Evolutionary conservation across 768 basidiomycete genomes (phyloP).

Genomic region (Macrolepiota albuminosa): DNA sequence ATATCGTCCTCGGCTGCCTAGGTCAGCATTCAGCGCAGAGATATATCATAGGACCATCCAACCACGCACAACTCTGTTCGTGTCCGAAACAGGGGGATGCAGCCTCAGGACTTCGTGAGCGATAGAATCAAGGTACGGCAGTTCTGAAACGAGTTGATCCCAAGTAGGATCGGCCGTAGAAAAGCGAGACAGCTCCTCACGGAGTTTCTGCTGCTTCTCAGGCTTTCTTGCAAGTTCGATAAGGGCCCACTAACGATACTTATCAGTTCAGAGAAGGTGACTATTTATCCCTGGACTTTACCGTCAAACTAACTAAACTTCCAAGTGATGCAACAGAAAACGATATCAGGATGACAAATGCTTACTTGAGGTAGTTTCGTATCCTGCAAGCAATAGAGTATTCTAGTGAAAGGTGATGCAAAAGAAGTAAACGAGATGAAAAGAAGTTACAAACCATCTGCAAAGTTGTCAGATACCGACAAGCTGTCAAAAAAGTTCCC

Average conservation of each 20-base stretch:
- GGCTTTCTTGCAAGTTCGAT: conserved; percentile 47
- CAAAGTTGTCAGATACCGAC: neutral
- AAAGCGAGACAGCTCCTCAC: conserved; percentile 42
- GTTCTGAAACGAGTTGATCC: conserved; percentile 43
- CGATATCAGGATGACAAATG: neutral
- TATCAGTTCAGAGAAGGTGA: neutral
- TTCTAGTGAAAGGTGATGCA: conserved; percentile 19
- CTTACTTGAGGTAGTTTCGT: conserved; percentile 51
- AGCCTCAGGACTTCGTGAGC: conserved; percentile 41
- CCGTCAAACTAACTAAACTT: conserved; percentile 31
- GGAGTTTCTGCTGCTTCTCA: conserved; percentile 41
- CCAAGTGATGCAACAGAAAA: neutral
- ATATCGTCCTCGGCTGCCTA: conserved; percentile 50
- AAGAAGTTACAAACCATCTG: conserved; percentile 10
- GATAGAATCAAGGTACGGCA: conserved; percentile 55
- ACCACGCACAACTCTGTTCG: conserved; percentile 32
- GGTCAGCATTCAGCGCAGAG: neutral
- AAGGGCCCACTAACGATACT: conserved; percentile 42
- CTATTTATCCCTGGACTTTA: conserved; percentile 1
- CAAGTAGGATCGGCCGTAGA: conserved; percentile 43
- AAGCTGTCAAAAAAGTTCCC: neutral
- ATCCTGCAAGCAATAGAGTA: conserved; percentile 35
- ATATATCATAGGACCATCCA: neutral
- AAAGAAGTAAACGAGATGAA: neutral
- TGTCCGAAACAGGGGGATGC: conserved; percentile 35